A percentile compares a stretch with the other conserved stretches of the same genome.
Conservation (phyloP, 805 yeast species). For the Kodamaea nitidulidarum region DNA sequence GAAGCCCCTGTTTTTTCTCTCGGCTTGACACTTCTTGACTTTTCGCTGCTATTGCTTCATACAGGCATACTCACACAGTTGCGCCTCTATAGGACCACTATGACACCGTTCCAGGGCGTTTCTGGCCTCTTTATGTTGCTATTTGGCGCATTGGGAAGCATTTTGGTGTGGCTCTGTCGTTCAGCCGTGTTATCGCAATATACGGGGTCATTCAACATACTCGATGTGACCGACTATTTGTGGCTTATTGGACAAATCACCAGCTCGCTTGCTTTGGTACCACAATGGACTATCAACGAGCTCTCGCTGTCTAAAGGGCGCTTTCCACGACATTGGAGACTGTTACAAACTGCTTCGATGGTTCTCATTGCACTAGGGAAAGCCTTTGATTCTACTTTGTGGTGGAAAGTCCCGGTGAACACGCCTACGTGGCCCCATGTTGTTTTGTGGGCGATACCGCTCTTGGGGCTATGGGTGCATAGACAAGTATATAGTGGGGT, state of each 20-base stretch:
- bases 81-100: constrained; percentile 22
- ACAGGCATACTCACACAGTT: constrained; percentile 24
- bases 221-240: constrained; percentile 40
- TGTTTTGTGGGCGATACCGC: background rate
- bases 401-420: constrained; percentile 8
- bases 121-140: constrained; percentile 17
- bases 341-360: background rate
- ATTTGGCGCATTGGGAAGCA: constrained; percentile 2
- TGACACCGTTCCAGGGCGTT: constrained; percentile 31
- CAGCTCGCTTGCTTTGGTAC: constrained; percentile 26
- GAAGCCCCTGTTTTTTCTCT: constrained; percentile 19
- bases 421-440: constrained; percentile 3
- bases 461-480: constrained; percentile 1
- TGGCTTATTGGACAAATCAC: constrained; percentile 33
- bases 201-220: constrained; percentile 17
- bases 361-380: background rate
- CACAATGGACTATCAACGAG: constrained; percentile 28
- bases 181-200: background rate
- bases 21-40: constrained; percentile 16
- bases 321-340: constrained; percentile 4
- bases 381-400: background rate
- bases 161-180: constrained; percentile 10
- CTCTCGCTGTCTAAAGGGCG: constrained; percentile 2
- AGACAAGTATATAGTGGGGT: background rate
- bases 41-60: constrained; percentile 10